Evolutionary conservation across 2,329 filamentous ascomycete species (phyloP), one percentile per base, ranked within the genome.

Genomic region (Daldinia sp.): DNA sequence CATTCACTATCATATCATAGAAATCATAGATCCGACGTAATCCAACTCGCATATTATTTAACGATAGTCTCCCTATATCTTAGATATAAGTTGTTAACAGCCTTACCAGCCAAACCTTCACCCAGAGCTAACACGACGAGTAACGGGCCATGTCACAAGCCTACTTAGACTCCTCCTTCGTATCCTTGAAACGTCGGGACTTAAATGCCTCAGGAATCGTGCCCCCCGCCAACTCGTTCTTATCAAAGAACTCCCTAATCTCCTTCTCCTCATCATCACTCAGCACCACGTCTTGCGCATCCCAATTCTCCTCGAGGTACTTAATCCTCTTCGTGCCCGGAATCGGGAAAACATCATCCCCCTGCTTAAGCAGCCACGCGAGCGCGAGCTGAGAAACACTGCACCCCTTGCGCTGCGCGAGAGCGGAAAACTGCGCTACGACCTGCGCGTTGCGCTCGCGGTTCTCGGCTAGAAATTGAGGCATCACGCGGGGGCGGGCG

Each of bases 331-430:
- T 78, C 0, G 77, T 79, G 1, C 76, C 77, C 7, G 74, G 78
- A 32, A 81, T 80, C 9, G 75, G 72, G n/a, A 78, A 64, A 17
- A 78, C 74, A 52, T 79, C 75, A 7, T 77, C 73, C 1, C 82
- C 83, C 61, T 84, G 81, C 21, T 77, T 75, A 47, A 81, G 72
- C 32, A 87, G 74, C 86, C 86, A 89, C 1, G 82, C 83, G 25
- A 89, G 70, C 1, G 83, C 83, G 21, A 88, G 75, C 75, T 88
- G 85, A 0, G 78, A 77, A 1, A 79, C 64, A 0, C 83, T 84
- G 58, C 77, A 80, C 0, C 78, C 78, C 68, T 76, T 75, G 23
- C 57, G 43, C 27, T 66, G 63, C 3, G 74, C 74, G 2, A 77
- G 15, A 19, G 69, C 61, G 55, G 69, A 56, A 51, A 77, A 60